Base-by-base conservation (phyloP, 768 basidiomycete species). In the Tricholomella constricta region DNA sequence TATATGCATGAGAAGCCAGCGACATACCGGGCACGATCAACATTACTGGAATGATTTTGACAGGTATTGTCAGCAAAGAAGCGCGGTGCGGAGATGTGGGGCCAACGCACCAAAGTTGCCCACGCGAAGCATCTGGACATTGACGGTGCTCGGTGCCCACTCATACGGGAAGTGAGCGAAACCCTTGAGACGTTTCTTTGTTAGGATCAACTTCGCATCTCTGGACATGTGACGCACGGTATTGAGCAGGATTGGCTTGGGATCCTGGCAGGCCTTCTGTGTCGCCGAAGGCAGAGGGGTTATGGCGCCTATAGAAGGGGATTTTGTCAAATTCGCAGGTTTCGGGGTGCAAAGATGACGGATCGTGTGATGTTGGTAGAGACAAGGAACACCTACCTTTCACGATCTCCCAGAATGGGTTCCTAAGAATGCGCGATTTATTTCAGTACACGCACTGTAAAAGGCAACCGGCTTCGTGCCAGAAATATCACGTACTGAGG, bases 341-440 rank as follows among this genome's bases (percentile, higher is more conserved):
- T 45, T 23, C 23, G n/a, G 46, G 12, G 34, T 29, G 41, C 27
- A 11, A 34, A n/a, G 25, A 48, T 48, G 42, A 32, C 35, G 35
- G 31, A 2, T 15, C n/a, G 36, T n/a, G 27, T 14, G 27, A 38
- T n/a, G 31, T 38, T 25, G 37, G 35, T 4, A 15, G 48, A 34
- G 19, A 29, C 43, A 48, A 29, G 14, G 15, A 20, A n/a, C 48
- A 48, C 54, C n/a, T 44, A 79, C 83, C 82, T 72, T 90, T 92
- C 45, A 91, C 86, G 26, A 89, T 61, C 57, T 91, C 78, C 88
- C 89, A 91, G 65, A 91, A 88, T 4, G 86, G 85, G 65, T 91
- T 90, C 63, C 85, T 86, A 58, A 40, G 20, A 34, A 35, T 6
- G 51, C 20, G 27, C 43, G 57, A 49, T 17, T 36, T 3, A 40